These are phyloP conservation scores for Colletotrichum truncatum DNA, from an alignment of 2,329 filamentous ascomycete genomes.

Conservation along the genomic window DNA sequence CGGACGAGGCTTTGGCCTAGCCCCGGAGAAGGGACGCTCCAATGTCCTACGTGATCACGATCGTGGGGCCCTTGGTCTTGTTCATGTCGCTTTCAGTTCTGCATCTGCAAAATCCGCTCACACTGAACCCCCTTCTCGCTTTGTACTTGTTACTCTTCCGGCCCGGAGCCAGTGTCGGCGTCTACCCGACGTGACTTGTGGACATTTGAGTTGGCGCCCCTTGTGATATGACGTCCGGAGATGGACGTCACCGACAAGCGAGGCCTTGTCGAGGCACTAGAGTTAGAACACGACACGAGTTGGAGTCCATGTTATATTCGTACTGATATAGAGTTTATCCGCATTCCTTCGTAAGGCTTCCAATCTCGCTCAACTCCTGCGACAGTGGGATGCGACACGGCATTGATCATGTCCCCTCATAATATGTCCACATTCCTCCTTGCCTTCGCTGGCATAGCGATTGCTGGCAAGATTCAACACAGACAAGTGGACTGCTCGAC, in stretches of 20 bases:
- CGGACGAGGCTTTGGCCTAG: slow-evolving; percentile 11
- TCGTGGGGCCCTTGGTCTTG: neutral
- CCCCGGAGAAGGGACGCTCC: neutral
- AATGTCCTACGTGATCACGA: neutral
- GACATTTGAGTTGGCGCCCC: slow-evolving; percentile 19
- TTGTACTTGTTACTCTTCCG: neutral
- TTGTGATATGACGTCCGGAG: slow-evolving; percentile 20
- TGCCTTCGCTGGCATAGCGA: slow-evolving; percentile 12
- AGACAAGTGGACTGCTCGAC: slow-evolving; percentile 21
- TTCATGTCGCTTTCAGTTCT: neutral
- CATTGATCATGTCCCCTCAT: neutral
- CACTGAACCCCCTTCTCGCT: neutral
- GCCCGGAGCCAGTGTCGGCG: neutral
- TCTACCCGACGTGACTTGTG: slow-evolving; percentile 8
- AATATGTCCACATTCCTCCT: slow-evolving; percentile 16
- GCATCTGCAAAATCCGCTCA: neutral
- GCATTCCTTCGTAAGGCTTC: slow-evolving; percentile 20
- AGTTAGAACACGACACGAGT: slow-evolving; percentile 4
- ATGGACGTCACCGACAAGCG: slow-evolving; percentile 7
- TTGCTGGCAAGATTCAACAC: slow-evolving; percentile 8
- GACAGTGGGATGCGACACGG: neutral
- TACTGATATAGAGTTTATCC: slow-evolving; percentile 30
- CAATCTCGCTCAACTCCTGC: neutral
- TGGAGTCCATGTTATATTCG: neutral
- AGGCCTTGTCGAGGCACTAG: neutral